Evolutionary conservation across 257 asterid genomes (phyloP).

Genomic region (Fraxinus pennsylvanica): DNA sequence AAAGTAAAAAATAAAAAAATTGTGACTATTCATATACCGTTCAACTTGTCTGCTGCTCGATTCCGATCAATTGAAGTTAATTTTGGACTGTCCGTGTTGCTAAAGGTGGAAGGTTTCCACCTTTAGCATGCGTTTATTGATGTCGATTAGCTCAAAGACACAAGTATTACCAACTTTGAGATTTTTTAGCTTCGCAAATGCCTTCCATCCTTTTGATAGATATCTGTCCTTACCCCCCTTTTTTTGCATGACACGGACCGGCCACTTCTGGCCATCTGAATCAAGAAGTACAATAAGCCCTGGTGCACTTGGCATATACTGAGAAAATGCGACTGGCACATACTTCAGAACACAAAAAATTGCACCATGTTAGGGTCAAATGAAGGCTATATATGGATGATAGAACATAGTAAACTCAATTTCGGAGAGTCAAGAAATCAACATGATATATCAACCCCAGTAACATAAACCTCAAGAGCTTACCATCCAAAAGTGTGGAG

Average conservation of each 20-base stretch:
- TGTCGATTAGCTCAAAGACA: background rate
- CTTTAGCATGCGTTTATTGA: background rate
- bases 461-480: slow-evolving; percentile 7
- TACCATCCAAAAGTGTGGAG: slow-evolving; percentile 11
- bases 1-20: too few species aligned
- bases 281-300: slow-evolving; percentile 9
- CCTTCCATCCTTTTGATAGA: background rate
- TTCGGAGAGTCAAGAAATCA: background rate
- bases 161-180: background rate
- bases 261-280: slow-evolving; percentile 11
- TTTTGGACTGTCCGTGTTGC: background rate
- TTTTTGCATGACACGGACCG: background rate
- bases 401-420: background rate
- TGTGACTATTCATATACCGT: background rate
- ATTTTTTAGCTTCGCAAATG: background rate
- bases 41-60: background rate
- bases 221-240: background rate
- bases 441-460: background rate
- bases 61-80: background rate
- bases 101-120: background rate
- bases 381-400: background rate
- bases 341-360: background rate
- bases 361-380: background rate
- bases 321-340: background rate
- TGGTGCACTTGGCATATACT: background rate